phyloP scores from a whole-genome alignment of 2,329 filamentous ascomycete species.

The Harringtonia aguacate region DNA sequence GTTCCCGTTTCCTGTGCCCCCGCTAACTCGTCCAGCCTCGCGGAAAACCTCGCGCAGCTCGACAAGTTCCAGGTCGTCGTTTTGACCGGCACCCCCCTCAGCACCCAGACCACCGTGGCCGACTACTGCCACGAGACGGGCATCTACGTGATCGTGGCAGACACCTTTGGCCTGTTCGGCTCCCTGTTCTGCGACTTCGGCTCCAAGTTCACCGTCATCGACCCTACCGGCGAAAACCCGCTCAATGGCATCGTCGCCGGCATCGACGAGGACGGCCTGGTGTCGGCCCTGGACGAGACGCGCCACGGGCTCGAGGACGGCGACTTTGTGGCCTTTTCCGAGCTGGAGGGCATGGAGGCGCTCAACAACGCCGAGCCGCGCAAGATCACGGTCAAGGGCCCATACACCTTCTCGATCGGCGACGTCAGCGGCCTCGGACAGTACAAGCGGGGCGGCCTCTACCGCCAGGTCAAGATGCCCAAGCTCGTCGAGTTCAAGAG shows the following conservation, averaged over 20 bases:
- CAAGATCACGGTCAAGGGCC: conserved; percentile 88
- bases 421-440: conserved; percentile 79
- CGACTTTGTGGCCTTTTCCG: conserved; percentile 90
- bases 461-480: conserved; percentile 97
- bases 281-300: conserved; percentile 89
- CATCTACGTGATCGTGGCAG: conserved; percentile 79
- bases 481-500: conserved; percentile 84
- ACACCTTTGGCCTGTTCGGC: conserved; percentile 90
- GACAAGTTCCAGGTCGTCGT: conserved; percentile 91
- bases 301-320: conserved; percentile 93
- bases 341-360: conserved; percentile 83
- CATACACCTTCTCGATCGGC: conserved; percentile 95
- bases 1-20: neutral
- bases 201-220: conserved; percentile 81
- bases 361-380: conserved; percentile 76
- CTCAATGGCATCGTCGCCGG: conserved; percentile 80
- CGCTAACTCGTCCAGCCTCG: conserved; percentile 44
- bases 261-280: conserved; percentile 80
- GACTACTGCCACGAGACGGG: conserved; percentile 92
- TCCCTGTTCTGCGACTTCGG: conserved; percentile 97
- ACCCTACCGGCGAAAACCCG: conserved; percentile 82
- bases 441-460: conserved; percentile 83
- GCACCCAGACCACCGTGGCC: conserved; percentile 71
- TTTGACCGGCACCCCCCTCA: conserved; percentile 71
- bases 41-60: conserved; percentile 66